Conservation (phyloP, 768 basidiomycete species). For the Candolleomyces eurysporus region DNA sequence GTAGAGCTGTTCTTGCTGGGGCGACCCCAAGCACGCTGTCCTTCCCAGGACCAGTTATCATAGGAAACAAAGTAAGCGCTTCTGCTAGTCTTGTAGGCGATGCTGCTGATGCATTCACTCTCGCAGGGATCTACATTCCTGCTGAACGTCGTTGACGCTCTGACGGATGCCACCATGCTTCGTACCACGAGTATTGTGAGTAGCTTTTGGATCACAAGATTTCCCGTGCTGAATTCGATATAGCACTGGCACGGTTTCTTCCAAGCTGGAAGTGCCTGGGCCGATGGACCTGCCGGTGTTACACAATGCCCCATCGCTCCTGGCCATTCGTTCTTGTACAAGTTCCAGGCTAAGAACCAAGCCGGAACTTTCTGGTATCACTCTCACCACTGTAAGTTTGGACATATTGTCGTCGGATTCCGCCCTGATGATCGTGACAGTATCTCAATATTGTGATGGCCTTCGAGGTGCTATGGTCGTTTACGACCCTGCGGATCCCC, state of each 20-base stretch:
- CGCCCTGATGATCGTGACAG: background rate
- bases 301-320: conserved; percentile 43
- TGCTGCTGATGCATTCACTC: background rate
- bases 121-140: conserved; percentile 35
- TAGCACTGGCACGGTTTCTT: conserved; percentile 48
- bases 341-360: conserved; percentile 31
- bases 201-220: background rate
- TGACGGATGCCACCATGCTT: conserved; percentile 49
- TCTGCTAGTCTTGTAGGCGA: background rate
- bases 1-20: conserved; percentile 10
- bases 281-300: conserved; percentile 37
- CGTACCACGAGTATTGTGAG: conserved; percentile 48
- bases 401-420: background rate
- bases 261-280: conserved; percentile 33
- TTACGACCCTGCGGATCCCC: conserved; percentile 19
- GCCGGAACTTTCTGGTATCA: conserved; percentile 45
- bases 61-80: conserved; percentile 8
- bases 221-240: background rate
- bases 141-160: conserved; percentile 44
- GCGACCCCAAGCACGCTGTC: conserved; percentile 9
- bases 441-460: conserved; percentile 13
- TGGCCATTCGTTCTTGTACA: conserved; percentile 37
- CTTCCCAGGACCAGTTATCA: conserved; percentile 15
- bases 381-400: conserved; percentile 19
- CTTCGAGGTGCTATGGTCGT: conserved; percentile 12